phyloP scores from a whole-genome alignment of 2,329 filamentous ascomycete genomes.

The Rutstroemia sp. region DNA sequence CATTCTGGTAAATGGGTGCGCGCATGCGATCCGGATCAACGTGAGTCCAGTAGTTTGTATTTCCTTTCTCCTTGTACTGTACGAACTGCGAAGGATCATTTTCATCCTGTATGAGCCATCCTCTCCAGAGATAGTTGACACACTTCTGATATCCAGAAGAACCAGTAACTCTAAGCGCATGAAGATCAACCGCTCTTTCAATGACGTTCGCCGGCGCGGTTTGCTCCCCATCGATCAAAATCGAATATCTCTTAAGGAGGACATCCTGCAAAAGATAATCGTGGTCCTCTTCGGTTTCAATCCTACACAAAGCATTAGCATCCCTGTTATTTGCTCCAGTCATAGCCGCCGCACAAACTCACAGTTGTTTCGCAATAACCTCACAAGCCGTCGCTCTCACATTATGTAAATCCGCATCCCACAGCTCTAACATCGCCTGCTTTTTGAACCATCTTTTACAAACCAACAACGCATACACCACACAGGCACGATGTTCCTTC shows the following conservation, averaged over 20 bases:
- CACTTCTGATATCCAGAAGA: slow-evolving; percentile 91
- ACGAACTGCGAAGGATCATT: slow-evolving; percentile 84
- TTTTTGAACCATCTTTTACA: slow-evolving; percentile 64
- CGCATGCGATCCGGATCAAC: slow-evolving; percentile 93
- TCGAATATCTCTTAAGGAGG: slow-evolving; percentile 82
- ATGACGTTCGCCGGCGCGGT: slow-evolving; percentile 79
- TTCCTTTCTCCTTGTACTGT: slow-evolving; percentile 76
- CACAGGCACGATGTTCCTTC: slow-evolving; percentile 64
- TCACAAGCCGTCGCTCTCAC: slow-evolving; percentile 79
- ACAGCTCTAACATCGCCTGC: slow-evolving; percentile 75
- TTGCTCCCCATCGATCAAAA: slow-evolving; percentile 62
- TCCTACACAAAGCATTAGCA: slow-evolving; percentile 37
- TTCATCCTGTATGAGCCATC: slow-evolving; percentile 95
- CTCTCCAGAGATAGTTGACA: slow-evolving; percentile 84
- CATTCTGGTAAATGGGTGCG: slow-evolving; percentile 86
- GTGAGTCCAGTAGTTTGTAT: slow-evolving; percentile 70
- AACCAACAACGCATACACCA: slow-evolving; percentile 40
- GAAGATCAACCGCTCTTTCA: slow-evolving; percentile 87
- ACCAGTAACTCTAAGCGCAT: slow-evolving; percentile 81
- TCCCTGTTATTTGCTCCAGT: neutral
- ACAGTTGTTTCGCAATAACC: slow-evolving; percentile 77
- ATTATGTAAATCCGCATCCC: slow-evolving; percentile 81
- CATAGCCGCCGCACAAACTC: slow-evolving; percentile 19
- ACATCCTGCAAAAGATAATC: slow-evolving; percentile 73
- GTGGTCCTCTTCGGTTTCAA: slow-evolving; percentile 76